Base-by-base conservation (phyloP, 2,329 filamentous ascomycete genomes). In the Zymoseptoria crescenta region DNA sequence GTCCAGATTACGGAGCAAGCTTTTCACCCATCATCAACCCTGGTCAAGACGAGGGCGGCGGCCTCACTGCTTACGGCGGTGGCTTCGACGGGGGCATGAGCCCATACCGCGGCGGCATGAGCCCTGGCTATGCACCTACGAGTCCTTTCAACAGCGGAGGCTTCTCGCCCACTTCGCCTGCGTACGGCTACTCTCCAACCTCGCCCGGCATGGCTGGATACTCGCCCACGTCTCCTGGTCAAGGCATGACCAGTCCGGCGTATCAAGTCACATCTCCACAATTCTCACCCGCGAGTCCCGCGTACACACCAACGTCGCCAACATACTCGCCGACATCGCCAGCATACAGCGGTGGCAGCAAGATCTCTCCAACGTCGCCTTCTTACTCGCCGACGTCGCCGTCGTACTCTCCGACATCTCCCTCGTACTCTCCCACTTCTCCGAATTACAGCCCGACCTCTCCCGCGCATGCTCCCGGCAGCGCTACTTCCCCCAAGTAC, bases 331-430 rank as follows among this genome's bases (percentile, higher is more conserved):
- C 72, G 1, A 71, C 69, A 2, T 71, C 75, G 19, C 72, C 72
- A 28, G 65, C 68, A n/a, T 73, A 70, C 60, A 65, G 65, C 53
- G 62, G 62, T 35, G 52, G 54, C 56, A 65, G 57, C 60, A 68
- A 68, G 60, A 62, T 64, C 16, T 68, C 66, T 9, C 79, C 79
- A 8, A 83, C 80, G 1, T 81, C 79, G 48, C 84, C 83, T 8
- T 83, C 83, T 2, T 91, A 91, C 75, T 90, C 88, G 50, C 89
- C 90, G 3, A 91, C 89, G 0, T 93, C 89, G 53, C 89, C 78
- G 74, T 87, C 75, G 70, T 84, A 72, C 77, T 84, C 61, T 76
- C 76, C 74, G 30, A 75, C 75, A 1, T 89, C 88, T 73, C 82
- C 89, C 65, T 82, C 82, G 70, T 88, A 88, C 74, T 92, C 88